Conservation (phyloP, 208 protist genomes). For the Acanthamoeba royreba region DNA sequence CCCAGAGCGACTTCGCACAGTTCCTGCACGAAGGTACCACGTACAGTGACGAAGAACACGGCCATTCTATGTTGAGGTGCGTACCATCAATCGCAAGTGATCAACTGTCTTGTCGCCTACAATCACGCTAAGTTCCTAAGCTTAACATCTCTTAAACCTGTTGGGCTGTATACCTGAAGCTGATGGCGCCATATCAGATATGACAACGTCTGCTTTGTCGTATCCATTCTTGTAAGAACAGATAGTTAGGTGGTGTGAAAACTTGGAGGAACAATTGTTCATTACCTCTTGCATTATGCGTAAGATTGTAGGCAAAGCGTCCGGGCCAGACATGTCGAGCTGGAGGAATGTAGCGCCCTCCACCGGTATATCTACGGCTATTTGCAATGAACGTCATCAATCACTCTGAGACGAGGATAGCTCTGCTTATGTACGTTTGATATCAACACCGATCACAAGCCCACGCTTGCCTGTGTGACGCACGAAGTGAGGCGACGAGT, state of each 20-base stretch:
- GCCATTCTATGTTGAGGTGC: background rate
- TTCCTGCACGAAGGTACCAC: background rate
- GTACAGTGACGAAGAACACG: background rate
- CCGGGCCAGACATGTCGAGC: background rate
- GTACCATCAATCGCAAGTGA: background rate
- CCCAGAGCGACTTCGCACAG: background rate
- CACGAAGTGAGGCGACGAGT: background rate
- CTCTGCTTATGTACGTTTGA: background rate
- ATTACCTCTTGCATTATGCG: background rate
- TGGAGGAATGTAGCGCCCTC: background rate
- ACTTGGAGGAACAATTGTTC: background rate
- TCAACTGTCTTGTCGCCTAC: too few species aligned
- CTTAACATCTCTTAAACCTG: too few species aligned
- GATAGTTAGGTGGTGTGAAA: background rate
- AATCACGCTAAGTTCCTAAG: too few species aligned
- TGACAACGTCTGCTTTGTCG: background rate
- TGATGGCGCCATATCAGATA: background rate
- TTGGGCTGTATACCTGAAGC: background rate
- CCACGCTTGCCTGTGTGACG: background rate
- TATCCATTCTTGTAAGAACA: background rate
- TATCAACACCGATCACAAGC: background rate
- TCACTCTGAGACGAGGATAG: background rate
- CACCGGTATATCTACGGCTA: background rate
- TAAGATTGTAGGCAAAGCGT: background rate
- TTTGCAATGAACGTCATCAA: background rate